Percentiles rank a stretch among this genome's conserved stretches.
Evolutionary conservation across 2,329 filamentous ascomycete species (phyloP).

Genomic region (Neonectria faginata): DNA sequence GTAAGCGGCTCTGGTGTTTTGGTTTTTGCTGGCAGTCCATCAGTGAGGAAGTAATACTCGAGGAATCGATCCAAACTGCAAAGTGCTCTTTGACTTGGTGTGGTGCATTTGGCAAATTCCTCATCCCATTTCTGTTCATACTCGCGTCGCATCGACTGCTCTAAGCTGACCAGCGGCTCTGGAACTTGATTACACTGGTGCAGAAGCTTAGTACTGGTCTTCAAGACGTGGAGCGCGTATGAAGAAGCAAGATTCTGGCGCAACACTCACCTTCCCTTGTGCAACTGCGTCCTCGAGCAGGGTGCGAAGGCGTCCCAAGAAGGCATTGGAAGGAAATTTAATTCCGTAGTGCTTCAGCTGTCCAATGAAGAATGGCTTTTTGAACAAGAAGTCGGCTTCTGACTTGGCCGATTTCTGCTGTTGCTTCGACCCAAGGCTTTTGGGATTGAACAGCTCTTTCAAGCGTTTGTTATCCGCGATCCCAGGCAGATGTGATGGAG

Average conservation of each 20-base stretch:
- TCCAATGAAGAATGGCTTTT: slow-evolving; percentile 1
- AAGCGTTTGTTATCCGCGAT: neutral
- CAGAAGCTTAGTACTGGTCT: neutral
- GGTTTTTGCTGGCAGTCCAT: slow-evolving; percentile 15
- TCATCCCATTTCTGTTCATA: slow-evolving; percentile 18
- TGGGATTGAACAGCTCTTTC: slow-evolving; percentile 8
- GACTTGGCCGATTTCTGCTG: slow-evolving; percentile 2
- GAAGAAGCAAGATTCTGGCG: neutral
- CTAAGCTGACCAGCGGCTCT: slow-evolving; percentile 7
- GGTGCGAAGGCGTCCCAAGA: neutral
- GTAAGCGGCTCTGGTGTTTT: slow-evolving; percentile 18
- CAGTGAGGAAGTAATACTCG: slow-evolving; percentile 25
- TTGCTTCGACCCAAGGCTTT: neutral
- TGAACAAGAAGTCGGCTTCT: neutral
- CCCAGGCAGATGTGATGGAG: too few relatives aligned
- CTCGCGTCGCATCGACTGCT: slow-evolving; percentile 20
- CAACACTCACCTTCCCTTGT: neutral
- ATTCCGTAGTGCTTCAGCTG: slow-evolving; percentile 18
- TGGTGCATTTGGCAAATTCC: slow-evolving; percentile 13
- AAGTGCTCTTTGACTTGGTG: slow-evolving; percentile 12
- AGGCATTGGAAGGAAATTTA: slow-evolving; percentile 1
- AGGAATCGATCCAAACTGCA: slow-evolving; percentile 13
- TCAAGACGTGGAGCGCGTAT: neutral
- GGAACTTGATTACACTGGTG: slow-evolving; percentile 16
- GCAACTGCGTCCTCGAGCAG: slow-evolving; percentile 1